Conservation (phyloP, 208 protist genomes). For the Crithidia sp. region DNA sequence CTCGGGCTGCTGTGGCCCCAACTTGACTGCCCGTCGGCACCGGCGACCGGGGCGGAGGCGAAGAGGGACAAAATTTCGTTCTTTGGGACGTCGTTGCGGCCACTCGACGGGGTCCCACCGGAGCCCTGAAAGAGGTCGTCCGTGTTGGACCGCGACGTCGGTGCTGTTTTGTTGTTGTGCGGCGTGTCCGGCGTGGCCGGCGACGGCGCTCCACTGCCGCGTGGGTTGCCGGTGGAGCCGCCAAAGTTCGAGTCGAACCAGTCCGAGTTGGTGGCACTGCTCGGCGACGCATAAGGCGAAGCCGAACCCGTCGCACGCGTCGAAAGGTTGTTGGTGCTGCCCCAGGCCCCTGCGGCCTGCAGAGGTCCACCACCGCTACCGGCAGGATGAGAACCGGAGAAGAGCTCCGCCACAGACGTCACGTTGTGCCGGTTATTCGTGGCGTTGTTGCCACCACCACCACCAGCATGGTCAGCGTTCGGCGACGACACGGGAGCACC, state of each 20-base stretch:
- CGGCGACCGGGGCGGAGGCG: conserved; percentile 23
- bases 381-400: conserved; percentile 15
- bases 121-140: conserved; percentile 36
- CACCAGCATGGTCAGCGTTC: not conserved
- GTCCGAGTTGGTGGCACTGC: conserved; percentile 9
- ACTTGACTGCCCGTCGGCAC: conserved; percentile 1
- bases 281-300: conserved; percentile 5
- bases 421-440: not conserved
- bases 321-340: not conserved
- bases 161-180: not conserved
- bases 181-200: conserved; percentile 10
- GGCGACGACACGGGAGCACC: conserved; percentile 33
- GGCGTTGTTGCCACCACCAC: not conserved
- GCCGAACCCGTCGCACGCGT: not conserved
- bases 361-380: not conserved
- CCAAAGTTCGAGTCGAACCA: conserved; percentile 30
- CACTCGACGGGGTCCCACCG: not conserved
- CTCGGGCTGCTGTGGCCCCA: not conserved
- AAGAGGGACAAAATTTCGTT: conserved; percentile 79
- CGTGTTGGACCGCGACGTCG: conserved; percentile 18
- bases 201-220: conserved; percentile 4
- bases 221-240: conserved; percentile 8
- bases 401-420: conserved; percentile 30
- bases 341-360: conserved; percentile 6
- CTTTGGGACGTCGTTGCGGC: conserved; percentile 22